Evolutionary conservation across 768 basidiomycete genomes (phyloP).

Genomic region (Ephemerocybe angulata): DNA sequence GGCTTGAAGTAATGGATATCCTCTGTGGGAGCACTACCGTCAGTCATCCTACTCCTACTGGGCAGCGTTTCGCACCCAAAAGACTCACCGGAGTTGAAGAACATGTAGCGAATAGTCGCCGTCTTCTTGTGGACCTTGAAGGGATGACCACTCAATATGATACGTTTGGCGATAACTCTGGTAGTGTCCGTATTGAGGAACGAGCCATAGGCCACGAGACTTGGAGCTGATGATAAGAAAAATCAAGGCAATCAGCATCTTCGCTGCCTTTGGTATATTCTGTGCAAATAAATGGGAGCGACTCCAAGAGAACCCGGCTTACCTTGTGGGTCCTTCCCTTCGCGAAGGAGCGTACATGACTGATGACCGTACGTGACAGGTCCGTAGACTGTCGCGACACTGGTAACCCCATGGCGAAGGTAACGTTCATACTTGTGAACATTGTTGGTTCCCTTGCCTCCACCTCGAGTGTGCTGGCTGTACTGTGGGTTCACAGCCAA

Average conservation of each 20-base stretch:
- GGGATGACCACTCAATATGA: conserved; percentile 92
- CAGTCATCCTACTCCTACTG: too few relatives aligned
- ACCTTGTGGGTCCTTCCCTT: conserved; percentile 68
- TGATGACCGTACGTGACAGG: conserved; percentile 85
- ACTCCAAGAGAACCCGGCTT: conserved; percentile 15
- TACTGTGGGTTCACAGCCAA: conserved; percentile 83
- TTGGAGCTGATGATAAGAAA: conserved; percentile 47
- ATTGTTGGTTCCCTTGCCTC: conserved; percentile 90
- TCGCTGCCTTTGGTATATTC: conserved; percentile 2
- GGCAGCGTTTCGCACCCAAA: too few relatives aligned
- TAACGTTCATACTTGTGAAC: conserved; percentile 96
- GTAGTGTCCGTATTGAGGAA: conserved; percentile 89
- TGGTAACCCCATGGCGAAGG: conserved; percentile 75
- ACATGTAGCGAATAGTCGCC: conserved; percentile 97
- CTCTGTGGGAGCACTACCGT: too few relatives aligned
- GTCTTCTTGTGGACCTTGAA: conserved; percentile 97
- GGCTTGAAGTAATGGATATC: conserved; percentile 93
- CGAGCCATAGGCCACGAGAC: conserved; percentile 86
- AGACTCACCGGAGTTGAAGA: conserved; percentile 78
- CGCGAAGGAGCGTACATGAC: conserved; percentile 73
- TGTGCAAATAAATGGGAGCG: neutral
- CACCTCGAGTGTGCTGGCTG: conserved; percentile 88
- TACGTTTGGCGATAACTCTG: conserved; percentile 88
- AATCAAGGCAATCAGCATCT: neutral
- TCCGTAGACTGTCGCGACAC: conserved; percentile 84